Evolutionary conservation across 345 rosid genomes (phyloP), one percentile per base, ranked within the genome.

Genomic region (Eutrema japonicum): DNA sequence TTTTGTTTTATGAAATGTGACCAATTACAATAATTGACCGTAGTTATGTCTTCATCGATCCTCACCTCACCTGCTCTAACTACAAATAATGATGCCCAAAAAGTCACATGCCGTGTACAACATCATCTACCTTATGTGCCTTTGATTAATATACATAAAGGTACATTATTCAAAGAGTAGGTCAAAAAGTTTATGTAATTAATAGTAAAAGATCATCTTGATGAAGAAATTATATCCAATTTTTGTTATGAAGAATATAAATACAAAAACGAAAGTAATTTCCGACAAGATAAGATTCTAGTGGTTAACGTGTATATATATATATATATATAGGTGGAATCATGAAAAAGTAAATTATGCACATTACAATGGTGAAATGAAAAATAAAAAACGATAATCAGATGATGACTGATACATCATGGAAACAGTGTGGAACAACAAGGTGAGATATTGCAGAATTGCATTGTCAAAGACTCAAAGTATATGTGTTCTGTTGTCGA

Each of bases 11-110:
- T 27, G 69, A 68, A 75, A 60, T 51, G 32, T 61, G 56, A 68
- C 27, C 27, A 68, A 51, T 75, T 67, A 50, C 48, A 68, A 75
- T 75, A 68, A 59, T 68, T 60, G 49, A 68, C 11, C 49, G 57
- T 43, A 68, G 57, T 75, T 59, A 36, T 75, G 74, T 75, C 74
- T 68, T 60, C 50, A 36, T 68, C 74, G 74, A 75, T 75, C 41
- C 35, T 61, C 56, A 42, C 68, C 68, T 50, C 68, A 75, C 74
- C 79, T 68, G 79, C 79, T 68, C 64, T 52, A 61, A 62, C 70
- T 52, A 73, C 56, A 42, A 36, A 51, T 52, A 68, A 35, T 68
- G 61, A 36, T 68, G 69, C 27, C 36, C 45, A 14, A 26, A 60
- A 68, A 36, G 70, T 63, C 74, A 16, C 74, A 75, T 75, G 70